These are phyloP conservation scores for Hypoxylon sp. DNA, from an alignment of 2,329 filamentous ascomycete genomes.

Conservation along the genomic window DNA sequence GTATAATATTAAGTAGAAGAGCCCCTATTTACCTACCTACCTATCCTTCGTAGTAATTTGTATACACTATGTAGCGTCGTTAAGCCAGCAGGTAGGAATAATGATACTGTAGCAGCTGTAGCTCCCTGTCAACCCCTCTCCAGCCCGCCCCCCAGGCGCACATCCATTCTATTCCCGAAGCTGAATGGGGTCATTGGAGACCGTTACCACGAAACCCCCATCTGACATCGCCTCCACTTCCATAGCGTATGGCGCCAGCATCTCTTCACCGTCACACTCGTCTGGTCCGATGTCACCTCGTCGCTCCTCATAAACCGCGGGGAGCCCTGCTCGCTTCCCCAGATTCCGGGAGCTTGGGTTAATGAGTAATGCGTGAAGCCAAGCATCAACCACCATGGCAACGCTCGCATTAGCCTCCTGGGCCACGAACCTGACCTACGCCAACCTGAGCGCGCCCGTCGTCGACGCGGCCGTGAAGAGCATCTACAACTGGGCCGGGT, in stretches of 20 bases:
- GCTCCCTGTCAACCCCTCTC: no score
- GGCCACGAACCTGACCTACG: conserved; percentile 60
- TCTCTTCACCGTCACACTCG: not conserved
- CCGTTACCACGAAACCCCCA: conserved; percentile 17
- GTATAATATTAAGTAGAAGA: no score
- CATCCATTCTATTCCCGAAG: conserved; percentile 36
- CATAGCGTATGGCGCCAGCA: conserved; percentile 6
- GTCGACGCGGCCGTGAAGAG: conserved; percentile 61
- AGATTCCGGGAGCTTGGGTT: not conserved
- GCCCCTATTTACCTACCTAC: no score
- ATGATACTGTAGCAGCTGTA: no score
- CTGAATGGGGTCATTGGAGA: conserved; percentile 18
- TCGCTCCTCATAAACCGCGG: conserved; percentile 11
- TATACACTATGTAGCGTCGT: no score
- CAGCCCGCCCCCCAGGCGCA: not conserved
- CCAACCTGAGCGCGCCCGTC: conserved; percentile 59
- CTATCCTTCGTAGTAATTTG: no score
- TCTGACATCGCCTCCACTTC: conserved; percentile 25
- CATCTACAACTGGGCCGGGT: conserved; percentile 69
- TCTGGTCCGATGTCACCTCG: conserved; percentile 5
- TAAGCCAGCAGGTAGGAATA: no score
- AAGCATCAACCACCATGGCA: conserved; percentile 57
- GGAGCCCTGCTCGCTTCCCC: not conserved
- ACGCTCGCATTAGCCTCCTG: conserved; percentile 64
- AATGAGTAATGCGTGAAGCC: not conserved